Conservation (phyloP, 768 basidiomycete genomes). For the Lepiota brunneoincarnata region DNA sequence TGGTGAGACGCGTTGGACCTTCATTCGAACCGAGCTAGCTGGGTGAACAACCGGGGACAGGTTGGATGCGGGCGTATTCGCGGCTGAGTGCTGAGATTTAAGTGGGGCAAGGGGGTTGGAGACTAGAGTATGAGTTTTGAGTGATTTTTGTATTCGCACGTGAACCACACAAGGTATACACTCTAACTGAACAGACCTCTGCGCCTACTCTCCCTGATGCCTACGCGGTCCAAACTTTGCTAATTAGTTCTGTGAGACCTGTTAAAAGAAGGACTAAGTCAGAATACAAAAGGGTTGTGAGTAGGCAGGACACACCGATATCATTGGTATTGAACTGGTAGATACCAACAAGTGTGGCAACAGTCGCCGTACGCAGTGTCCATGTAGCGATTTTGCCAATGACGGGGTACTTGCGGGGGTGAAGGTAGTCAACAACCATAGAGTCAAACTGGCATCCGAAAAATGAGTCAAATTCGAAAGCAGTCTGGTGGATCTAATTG, state of each 20-base stretch:
- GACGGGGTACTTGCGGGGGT: constrained; percentile 90
- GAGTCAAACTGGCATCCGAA: constrained; percentile 59
- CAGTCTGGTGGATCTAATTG: background rate
- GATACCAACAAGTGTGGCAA: constrained; percentile 81
- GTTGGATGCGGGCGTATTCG: too few relatives aligned
- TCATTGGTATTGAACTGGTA: constrained; percentile 99
- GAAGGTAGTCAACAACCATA: constrained; percentile 84
- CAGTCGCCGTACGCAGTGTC: constrained; percentile 74
- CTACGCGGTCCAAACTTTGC: constrained; percentile 80
- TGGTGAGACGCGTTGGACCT: too few relatives aligned
- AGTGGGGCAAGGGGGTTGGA: too few relatives aligned
- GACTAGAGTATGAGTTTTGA: too few relatives aligned
- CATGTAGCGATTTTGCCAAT: constrained; percentile 71
- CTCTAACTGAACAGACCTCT: too few relatives aligned
- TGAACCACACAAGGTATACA: too few relatives aligned
- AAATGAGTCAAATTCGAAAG: background rate
- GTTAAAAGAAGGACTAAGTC: constrained; percentile 3
- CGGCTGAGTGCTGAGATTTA: too few relatives aligned
- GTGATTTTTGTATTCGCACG: too few relatives aligned
- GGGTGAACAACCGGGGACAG: too few relatives aligned
- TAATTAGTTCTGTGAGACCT: constrained; percentile 87
- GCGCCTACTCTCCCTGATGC: background rate
- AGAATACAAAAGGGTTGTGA: constrained; percentile 1
- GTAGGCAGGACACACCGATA: constrained; percentile 65
- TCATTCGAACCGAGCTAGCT: too few relatives aligned